Evolutionary conservation across 305 asterid genomes (phyloP), one percentile per base, ranked within the genome.

Genomic region (Withania somnifera): DNA sequence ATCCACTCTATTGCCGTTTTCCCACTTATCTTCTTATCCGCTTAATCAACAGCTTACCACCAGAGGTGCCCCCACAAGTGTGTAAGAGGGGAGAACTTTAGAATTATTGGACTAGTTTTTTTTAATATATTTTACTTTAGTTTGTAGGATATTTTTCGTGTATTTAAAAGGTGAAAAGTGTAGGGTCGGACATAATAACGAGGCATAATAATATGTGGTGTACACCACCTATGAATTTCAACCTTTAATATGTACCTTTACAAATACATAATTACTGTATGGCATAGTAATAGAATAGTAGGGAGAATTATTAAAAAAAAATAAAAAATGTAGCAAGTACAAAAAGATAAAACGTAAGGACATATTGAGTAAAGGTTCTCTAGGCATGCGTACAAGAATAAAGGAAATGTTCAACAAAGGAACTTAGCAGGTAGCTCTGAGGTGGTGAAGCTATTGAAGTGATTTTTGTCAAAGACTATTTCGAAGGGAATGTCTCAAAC

Each of bases 1-100:
- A 68, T 90, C 88, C 92, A 90, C 88, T 85, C 89, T 88, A 2
- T 73, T 56, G 85, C 73, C 63, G 86, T 80, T 79, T 68, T 83
- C 75, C 75, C 81, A 78, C 82, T 80, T 67, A 78, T 69, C 54
- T 68, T 75, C 77, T 78, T 84, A 54, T 38, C 77, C 84, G 4
- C 32, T 61, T 63, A 50, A 78, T 34, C 69, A 34, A 54, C n/a
- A 78, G 52, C 38, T 36, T 36, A 3, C 15, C 26, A 17, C 13
- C 10, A 26, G 11, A 15, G 58, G 20, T 34, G 11, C 71, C 68
- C 34, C 19, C 69, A 10, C 69, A 28, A 54, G 3, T 50, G 28
- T 3, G 6, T 20, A 13, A 32, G 58, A 45, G 22, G 1, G 28
- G 0, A 22, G 36, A 80, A 79, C 52, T 56, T 77, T 17, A 54